Evolutionary conservation across 805 yeast species (phyloP).

Genomic region (Blastobotrys chiropterorum): DNA sequence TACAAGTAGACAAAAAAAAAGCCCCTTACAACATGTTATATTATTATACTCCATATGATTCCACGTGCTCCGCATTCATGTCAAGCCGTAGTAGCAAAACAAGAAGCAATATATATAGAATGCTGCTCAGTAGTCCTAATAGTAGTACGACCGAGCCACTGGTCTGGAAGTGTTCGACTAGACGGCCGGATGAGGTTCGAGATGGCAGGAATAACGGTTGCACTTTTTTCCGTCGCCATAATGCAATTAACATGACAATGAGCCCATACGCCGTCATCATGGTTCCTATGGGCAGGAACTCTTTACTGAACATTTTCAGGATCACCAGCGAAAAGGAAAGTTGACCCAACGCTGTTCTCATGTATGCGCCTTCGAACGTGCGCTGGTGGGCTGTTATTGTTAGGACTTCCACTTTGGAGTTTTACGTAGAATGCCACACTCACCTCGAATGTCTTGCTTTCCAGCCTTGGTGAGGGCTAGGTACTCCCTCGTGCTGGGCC

Average conservation of each 20-base stretch:
- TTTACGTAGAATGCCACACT: not conserved
- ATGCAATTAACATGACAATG: slow-evolving; percentile 37
- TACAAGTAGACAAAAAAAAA: slow-evolving; percentile 71
- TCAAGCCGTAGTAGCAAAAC: slow-evolving; percentile 37
- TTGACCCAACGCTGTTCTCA: slow-evolving; percentile 64
- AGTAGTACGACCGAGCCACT: slow-evolving; percentile 56
- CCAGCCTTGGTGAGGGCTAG: not conserved
- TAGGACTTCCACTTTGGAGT: not conserved
- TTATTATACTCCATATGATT: not conserved
- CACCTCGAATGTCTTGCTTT: not conserved
- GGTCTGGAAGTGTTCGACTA: slow-evolving; percentile 45
- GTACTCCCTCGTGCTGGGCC: slow-evolving; percentile 3
- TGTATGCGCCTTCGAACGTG: slow-evolving; percentile 80
- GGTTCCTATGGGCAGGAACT: slow-evolving; percentile 61
- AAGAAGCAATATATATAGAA: slow-evolving; percentile 46
- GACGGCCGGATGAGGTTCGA: slow-evolving; percentile 25
- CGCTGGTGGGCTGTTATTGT: slow-evolving; percentile 57
- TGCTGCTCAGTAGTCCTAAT: slow-evolving; percentile 44
- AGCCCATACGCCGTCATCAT: slow-evolving; percentile 59
- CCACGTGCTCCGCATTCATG: slow-evolving; percentile 26
- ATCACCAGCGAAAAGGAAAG: slow-evolving; percentile 59
- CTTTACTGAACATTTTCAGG: slow-evolving; percentile 55
- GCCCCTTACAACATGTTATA: no score
- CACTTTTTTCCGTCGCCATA: slow-evolving; percentile 21
- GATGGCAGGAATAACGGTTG: slow-evolving; percentile 30